These are phyloP conservation scores for Dictyostelium purpureum DNA, from an alignment of 78 protist genomes.

Conservation along the genomic window DNA sequence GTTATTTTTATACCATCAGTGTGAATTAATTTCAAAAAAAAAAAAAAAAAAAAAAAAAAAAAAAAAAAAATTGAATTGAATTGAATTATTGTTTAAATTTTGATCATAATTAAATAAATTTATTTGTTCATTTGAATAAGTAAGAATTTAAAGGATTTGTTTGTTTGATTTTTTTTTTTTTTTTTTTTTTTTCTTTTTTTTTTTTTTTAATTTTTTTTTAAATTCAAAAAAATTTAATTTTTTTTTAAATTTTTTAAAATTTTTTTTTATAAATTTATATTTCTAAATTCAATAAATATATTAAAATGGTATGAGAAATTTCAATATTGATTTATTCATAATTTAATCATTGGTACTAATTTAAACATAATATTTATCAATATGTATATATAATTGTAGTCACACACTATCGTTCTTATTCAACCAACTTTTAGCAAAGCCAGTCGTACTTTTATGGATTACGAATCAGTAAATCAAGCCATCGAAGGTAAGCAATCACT, in stretches of 20 bases:
- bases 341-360: not conserved
- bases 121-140: not conserved
- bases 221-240: not conserved
- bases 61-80: no score
- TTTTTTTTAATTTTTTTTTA: not conserved
- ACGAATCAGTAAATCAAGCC: constrained; percentile 62
- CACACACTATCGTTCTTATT: constrained; percentile 57
- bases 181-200: not conserved
- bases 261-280: no score
- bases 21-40: no score
- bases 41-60: no score
- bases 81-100: no score
- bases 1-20: no score
- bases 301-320: not conserved
- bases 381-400: not conserved
- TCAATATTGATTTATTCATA: not conserved
- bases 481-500: constrained; percentile 67
- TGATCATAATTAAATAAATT: no score
- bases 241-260: no score
- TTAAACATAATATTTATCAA: not conserved
- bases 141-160: no score
- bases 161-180: not conserved
- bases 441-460: constrained; percentile 71
- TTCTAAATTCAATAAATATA: not conserved
- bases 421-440: constrained; percentile 37